Conservation (phyloP, 23 red algal genomes). For the Gracilaria domingensis region DNA sequence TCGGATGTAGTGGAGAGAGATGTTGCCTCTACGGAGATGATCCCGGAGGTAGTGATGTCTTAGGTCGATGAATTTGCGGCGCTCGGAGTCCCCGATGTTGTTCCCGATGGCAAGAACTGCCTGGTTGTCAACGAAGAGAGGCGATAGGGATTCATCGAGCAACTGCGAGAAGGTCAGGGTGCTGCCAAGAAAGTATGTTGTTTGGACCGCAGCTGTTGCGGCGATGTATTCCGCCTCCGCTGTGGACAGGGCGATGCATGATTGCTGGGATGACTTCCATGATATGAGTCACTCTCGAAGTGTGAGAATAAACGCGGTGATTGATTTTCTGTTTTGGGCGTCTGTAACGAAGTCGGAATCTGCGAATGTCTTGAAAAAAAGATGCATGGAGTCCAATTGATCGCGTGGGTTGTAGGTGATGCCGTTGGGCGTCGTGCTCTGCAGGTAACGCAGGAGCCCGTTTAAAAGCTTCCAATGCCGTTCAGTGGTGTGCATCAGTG, state of each 20-base stretch:
- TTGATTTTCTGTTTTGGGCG: background rate
- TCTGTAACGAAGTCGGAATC: conserved; percentile 40
- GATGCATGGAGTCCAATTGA: background rate
- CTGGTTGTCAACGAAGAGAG: conserved; percentile 21
- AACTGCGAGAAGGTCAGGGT: background rate
- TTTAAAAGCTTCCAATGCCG: background rate
- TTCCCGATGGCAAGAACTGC: conserved; percentile 11
- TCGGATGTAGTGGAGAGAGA: conserved; percentile 12
- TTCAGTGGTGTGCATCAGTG: background rate
- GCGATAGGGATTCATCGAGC: too few relatives aligned
- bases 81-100: conserved; percentile 32
- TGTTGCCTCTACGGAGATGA: conserved; percentile 1
- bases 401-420: background rate
- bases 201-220: background rate
- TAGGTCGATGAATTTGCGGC: conserved; percentile 53
- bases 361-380: background rate
- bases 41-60: conserved; percentile 38
- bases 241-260: background rate
- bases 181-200: background rate
- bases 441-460: background rate
- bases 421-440: background rate
- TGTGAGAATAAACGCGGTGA: background rate
- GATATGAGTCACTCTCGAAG: background rate
- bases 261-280: background rate
- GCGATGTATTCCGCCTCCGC: conserved; percentile 27